Evolutionary conservation across 768 basidiomycete species (phyloP), one percentile per base, ranked within the genome.

Genomic region (Suillus decipiens): DNA sequence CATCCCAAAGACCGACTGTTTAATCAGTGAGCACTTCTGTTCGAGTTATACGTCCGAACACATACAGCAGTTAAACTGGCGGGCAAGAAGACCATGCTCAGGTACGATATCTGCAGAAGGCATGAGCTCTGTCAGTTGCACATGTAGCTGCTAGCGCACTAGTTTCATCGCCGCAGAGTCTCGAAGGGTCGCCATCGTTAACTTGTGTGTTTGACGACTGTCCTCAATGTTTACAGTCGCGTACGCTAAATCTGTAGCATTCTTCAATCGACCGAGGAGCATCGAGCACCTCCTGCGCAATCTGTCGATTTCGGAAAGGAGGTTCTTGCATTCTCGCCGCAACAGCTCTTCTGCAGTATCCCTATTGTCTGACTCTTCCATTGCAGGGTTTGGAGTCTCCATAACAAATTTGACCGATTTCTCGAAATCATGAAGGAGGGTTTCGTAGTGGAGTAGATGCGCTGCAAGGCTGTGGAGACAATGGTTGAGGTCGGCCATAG

Each of bases 71-170:
- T 70, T 61, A 86, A 86, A 12, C 78, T 81, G 5, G 84, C 81
- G 1, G 87, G 86, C 31, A 88, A 73, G 72, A 87, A 88, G 42
- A 86, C 70, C 84, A 87, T 85, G 0, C 85, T 86, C 10, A 88
- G 71, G 62, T 85, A 86, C 0, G 84, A 79, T 34, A 87, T 81
- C 70, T 85, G 77, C 63, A 51, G 17, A 39, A 28, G 5, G 10
- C 4, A 15, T 60, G 8, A 50, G 22, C 11, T 37, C n/a, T 34
- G 8, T 19, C 15, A 9, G 36, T 66, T 66, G 1, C 65, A 61
- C 10, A 41, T 51, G 28, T 10, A 17, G 41, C 33, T 22, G n/a
- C 19, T 34, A 22, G 53, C 67, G 60, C 51, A 72, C 69, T 60
- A 71, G 71, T 60, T 77, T 77, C 76, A 78, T 74, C 28, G 73